A percentile compares a stretch with the other conserved stretches of the same genome.
Evolutionary conservation across 2,329 filamentous ascomycete genomes (phyloP).

Genomic region (Phialophora chinensis): DNA sequence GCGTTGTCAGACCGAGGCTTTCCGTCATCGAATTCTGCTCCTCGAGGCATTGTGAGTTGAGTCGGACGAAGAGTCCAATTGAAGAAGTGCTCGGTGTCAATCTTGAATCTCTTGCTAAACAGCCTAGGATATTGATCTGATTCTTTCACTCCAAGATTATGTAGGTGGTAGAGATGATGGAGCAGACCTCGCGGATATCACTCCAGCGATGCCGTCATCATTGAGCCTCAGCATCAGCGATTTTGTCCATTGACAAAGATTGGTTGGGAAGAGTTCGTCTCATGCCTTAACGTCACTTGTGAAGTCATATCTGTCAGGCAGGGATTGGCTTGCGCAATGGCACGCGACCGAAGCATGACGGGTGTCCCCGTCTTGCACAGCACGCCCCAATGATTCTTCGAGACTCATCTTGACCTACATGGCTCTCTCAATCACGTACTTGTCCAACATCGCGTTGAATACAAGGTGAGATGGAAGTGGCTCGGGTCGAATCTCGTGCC

Average conservation of each 20-base stretch:
- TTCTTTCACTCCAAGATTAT: neutral
- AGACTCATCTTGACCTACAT: neutral
- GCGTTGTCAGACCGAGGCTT: slow-evolving; percentile 49
- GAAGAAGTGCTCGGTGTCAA: slow-evolving; percentile 8
- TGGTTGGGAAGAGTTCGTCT: neutral
- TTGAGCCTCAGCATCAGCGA: neutral
- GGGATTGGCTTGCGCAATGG: neutral
- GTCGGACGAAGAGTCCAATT: neutral
- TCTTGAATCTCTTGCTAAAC: neutral
- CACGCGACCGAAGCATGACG: neutral
- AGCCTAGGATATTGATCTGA: neutral
- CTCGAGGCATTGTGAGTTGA: slow-evolving; percentile 45
- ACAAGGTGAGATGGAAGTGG: neutral
- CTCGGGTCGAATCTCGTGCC: neutral
- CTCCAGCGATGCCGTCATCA: slow-evolving; percentile 1
- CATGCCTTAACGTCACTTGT: neutral
- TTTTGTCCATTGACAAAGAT: neutral
- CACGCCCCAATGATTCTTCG: neutral
- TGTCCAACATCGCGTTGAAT: neutral
- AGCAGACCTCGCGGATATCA: neutral
- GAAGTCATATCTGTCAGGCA: neutral
- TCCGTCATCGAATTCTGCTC: slow-evolving; percentile 47
- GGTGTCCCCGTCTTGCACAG: neutral
- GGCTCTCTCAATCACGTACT: neutral
- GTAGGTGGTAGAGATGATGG: neutral